phyloP scores from a whole-genome alignment of 108 stramenopile species.

The Epithemia pelagica region DNA sequence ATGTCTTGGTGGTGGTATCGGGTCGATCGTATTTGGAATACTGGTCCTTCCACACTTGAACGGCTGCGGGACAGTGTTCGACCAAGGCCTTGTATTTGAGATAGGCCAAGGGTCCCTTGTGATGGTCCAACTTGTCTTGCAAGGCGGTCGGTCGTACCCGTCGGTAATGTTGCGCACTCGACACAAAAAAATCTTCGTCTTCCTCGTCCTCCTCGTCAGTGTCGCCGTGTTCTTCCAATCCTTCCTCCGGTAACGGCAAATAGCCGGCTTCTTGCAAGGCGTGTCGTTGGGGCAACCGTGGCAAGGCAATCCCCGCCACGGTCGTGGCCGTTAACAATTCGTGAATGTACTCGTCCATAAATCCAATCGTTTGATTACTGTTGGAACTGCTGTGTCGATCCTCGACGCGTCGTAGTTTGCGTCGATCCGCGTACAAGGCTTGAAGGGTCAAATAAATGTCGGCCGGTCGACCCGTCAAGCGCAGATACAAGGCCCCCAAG shows the following conservation, averaged over 20 bases:
- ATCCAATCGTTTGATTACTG: conserved; percentile 25
- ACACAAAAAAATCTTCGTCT: not conserved
- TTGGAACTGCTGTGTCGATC: not conserved
- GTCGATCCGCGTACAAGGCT: conserved; percentile 89
- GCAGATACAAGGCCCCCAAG: conserved; percentile 90
- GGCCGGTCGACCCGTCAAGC: conserved; percentile 88
- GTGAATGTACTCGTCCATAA: conserved; percentile 93
- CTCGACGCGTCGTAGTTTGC: conserved; percentile 55
- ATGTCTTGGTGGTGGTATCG: conserved; percentile 19
- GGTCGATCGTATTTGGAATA: conserved; percentile 16
- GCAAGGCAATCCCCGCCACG: conserved; percentile 87
- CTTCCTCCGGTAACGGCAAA: conserved; percentile 36
- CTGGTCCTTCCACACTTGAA: conserved; percentile 33
- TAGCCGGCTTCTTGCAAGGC: conserved; percentile 73
- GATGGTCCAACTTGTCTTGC: conserved; percentile 32
- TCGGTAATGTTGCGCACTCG: too few species aligned
- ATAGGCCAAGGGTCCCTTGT: conserved; percentile 42
- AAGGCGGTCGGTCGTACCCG: conserved; percentile 44
- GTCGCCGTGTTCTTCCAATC: too few species aligned
- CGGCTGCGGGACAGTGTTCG: conserved; percentile 44
- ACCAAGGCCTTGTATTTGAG: conserved; percentile 48
- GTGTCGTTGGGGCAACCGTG: conserved; percentile 76
- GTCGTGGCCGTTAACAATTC: conserved; percentile 65
- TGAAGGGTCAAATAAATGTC: conserved; percentile 89
- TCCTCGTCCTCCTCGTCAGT: not conserved